Conservation (phyloP, 805 yeast genomes). For the Kuraishia molischiana region DNA sequence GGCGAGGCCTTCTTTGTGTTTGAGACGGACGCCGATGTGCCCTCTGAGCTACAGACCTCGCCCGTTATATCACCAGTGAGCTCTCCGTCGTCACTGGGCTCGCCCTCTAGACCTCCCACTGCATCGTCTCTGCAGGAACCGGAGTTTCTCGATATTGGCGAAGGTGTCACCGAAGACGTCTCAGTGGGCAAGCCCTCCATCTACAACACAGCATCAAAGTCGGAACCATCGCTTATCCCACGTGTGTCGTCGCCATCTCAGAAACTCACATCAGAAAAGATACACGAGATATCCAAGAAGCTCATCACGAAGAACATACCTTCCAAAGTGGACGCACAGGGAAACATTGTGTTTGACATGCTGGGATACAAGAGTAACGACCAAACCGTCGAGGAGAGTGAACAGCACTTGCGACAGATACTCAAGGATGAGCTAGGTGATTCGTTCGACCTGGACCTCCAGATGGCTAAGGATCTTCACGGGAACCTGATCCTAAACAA, state of each 20-base stretch:
- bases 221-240: constrained; percentile 8
- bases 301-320: constrained; percentile 73
- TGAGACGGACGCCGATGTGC: constrained; percentile 69
- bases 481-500: constrained; percentile 53
- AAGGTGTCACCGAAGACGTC: constrained; percentile 11
- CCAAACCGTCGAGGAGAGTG: constrained; percentile 67
- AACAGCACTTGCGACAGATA: constrained; percentile 62
- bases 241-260: constrained; percentile 6
- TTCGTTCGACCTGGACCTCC: constrained; percentile 32
- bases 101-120: constrained; percentile 8
- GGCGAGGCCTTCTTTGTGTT: constrained; percentile 98
- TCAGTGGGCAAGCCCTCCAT: not conserved
- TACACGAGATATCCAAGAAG: constrained; percentile 53
- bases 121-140: constrained; percentile 29
- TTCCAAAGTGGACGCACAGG: constrained; percentile 77
- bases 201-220: no score
- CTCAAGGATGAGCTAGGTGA: constrained; percentile 67
- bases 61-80: constrained; percentile 66
- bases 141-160: constrained; percentile 38
- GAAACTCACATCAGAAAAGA: constrained; percentile 33
- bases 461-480: constrained; percentile 48
- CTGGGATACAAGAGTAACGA: constrained; percentile 91
- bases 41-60: constrained; percentile 71
- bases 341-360: constrained; percentile 86
- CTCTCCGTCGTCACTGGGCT: constrained; percentile 29